Base-by-base conservation (phyloP, 371 early-diverging fungal genomes). In the Chytridium lagenaria region DNA sequence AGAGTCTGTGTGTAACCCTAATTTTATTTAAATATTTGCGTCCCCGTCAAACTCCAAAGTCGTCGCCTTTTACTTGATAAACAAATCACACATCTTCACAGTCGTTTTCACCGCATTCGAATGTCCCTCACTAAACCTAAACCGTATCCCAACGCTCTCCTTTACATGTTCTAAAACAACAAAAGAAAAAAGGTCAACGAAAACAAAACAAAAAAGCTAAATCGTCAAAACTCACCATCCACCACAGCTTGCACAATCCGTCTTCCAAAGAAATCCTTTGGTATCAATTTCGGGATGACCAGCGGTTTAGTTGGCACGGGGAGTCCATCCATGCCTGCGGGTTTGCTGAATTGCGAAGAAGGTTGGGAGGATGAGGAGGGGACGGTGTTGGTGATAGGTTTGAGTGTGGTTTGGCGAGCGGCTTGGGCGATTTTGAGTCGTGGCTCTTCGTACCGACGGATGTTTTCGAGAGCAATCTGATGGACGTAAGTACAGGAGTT, bases 51-150 rank as follows among this genome's bases (percentile, higher is more conserved):
- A n/a, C n/a, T n/a, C n/a, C n/a, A n/a, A n/a, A n/a, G n/a, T n/a
- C n/a, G n/a, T n/a, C n/a, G n/a, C 5, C 7, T 52, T 26, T 10
- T 5, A n/a, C 23, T 26, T 52, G 23, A n/a, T 5, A 52, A 52
- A 52, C 55, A 81, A 61, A 30, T 81, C 77, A 12, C 52, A 73
- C 61, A 93, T 82, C 44, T 79, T 81, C 59, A 93, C 86, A 1
- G 93, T 89, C 66, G 88, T 91, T 55, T 92, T 82, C 36, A 97
- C 96, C 2, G 97, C 98, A 80, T 97, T 97, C 5, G 97, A 94
- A 77, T 90, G 95, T 0, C 97, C 94, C 68, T 94, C 94, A 73
- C 91, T 90, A 76, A 83, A 93, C 72, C 85, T 84, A 84, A 85
- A 94, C 85, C 86, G 85, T 39, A 90, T 77, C 22, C 65, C 36